phyloP scores from a whole-genome alignment of 1,284 basidiomycete genomes.

The Fomitopsis palustris region DNA sequence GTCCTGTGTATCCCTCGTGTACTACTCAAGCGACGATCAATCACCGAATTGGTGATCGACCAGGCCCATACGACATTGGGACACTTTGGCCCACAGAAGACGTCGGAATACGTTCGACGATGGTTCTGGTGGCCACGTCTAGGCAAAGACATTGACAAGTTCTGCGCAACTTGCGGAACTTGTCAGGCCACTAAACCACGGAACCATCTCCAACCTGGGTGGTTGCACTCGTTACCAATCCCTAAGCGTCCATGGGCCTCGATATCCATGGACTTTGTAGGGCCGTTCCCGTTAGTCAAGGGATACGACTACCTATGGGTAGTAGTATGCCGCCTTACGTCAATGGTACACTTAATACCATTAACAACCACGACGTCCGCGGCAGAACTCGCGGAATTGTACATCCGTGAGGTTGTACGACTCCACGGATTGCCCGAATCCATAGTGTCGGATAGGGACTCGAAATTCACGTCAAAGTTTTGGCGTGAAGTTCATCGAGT shows the following conservation, averaged over 20 bases:
- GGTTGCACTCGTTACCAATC: constrained; percentile 23
- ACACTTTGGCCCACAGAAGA: constrained; percentile 22
- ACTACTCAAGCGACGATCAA: constrained; percentile 12
- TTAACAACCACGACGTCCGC: too few relatives aligned
- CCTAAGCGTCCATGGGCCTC: too few relatives aligned
- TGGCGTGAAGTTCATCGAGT: too few relatives aligned
- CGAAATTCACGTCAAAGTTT: too few relatives aligned
- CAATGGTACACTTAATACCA: constrained; percentile 20
- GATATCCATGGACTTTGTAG: constrained; percentile 9
- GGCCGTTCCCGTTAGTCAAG: constrained; percentile 19
- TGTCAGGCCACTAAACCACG: constrained; percentile 23
- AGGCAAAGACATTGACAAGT: constrained; percentile 10
- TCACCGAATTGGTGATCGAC: constrained; percentile 15
- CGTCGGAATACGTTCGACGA: constrained; percentile 21
- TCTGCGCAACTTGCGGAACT: constrained; percentile 20
- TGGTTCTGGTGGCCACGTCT: constrained; percentile 35
- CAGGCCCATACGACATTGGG: constrained; percentile 24
- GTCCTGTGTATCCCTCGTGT: too few relatives aligned
- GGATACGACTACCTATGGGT: constrained; percentile 20
- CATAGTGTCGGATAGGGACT: too few relatives aligned
- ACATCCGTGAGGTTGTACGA: too few relatives aligned
- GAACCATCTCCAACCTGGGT: constrained; percentile 12
- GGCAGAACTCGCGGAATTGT: too few relatives aligned
- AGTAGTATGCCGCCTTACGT: constrained; percentile 19
- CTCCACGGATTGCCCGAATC: too few relatives aligned